Evolutionary conservation across 1,139 yeast genomes (phyloP).

Genomic region (Magnusiomyces ingens): DNA sequence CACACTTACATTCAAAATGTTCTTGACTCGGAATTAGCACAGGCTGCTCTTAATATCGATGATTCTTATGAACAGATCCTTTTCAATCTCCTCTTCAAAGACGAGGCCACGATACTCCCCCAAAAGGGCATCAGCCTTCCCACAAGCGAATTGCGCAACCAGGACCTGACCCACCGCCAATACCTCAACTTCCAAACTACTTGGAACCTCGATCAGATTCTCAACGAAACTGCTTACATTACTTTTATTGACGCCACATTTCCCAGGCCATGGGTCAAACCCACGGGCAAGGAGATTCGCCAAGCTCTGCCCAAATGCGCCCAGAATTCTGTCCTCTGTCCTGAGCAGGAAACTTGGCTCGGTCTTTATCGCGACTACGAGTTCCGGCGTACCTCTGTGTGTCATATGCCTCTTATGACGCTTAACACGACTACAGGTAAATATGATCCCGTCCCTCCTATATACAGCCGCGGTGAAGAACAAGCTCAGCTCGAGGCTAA

Average conservation of each 20-base stretch:
- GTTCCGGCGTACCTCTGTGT: too few relatives aligned
- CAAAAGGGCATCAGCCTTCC: slow-evolving; percentile 43
- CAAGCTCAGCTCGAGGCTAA: too few relatives aligned
- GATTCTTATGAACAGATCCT: slow-evolving; percentile 47
- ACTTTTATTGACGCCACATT: slow-evolving; percentile 17
- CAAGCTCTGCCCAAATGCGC: slow-evolving; percentile 6
- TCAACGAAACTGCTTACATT: slow-evolving; percentile 4
- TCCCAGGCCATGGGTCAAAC: slow-evolving; percentile 14
- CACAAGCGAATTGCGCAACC: slow-evolving; percentile 41
- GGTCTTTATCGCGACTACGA: too few relatives aligned
- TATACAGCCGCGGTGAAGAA: too few relatives aligned
- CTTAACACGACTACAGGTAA: too few relatives aligned
- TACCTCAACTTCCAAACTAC: slow-evolving; percentile 9
- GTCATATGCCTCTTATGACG: too few relatives aligned
- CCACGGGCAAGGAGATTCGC: not conserved
- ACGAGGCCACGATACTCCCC: slow-evolving; percentile 36
- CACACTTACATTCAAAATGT: slow-evolving; percentile 28
- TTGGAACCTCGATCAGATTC: slow-evolving; percentile 11
- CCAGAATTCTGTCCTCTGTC: too few relatives aligned
- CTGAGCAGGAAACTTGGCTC: too few relatives aligned
- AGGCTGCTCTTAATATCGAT: not conserved
- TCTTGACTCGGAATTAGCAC: too few relatives aligned
- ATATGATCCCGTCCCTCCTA: too few relatives aligned
- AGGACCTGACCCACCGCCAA: slow-evolving; percentile 14
- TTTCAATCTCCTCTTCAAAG: slow-evolving; percentile 36